Evolutionary conservation across 768 basidiomycete genomes (phyloP), one percentile per base, ranked within the genome.

Genomic region (Leucosporidium scottii): DNA sequence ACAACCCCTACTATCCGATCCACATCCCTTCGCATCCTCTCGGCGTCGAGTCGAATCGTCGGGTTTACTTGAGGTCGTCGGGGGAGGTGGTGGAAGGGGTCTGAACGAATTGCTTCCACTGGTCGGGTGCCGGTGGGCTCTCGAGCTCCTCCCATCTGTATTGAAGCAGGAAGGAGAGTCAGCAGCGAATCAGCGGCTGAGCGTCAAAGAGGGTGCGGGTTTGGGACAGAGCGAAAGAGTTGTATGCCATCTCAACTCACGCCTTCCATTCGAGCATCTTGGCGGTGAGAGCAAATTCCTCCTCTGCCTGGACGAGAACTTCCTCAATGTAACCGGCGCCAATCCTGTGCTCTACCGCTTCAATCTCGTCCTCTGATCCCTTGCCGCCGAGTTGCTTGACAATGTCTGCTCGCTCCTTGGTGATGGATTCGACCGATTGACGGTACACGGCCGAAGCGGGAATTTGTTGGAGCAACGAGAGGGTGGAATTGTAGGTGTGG

Each of bases 211-310:
- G n/a, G n/a, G n/a, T 34, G 34, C 34, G 34, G 34, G 34, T 34
- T 34, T 34, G 34, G n/a, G n/a, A n/a, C n/a, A n/a, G n/a, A n/a
- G n/a, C n/a, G n/a, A n/a, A n/a, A n/a, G n/a, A n/a, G n/a, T n/a
- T n/a, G n/a, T n/a, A n/a, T n/a, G n/a, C n/a, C n/a, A n/a, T n/a
- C 65, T 2, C 4, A 64, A 87, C 92, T 78, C 78, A 97, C 93
- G 89, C 85, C 81, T 93, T 94, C 92, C 91, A 98, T 76, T 93
- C 88, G n/a, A 87, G 76, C 87, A 87, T 77, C 88, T 89, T 89
- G 39, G 81, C 81, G 7, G 83, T 89, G 49, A 97, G 81, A 64
- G 80, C 81, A 64, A 91, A 81, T 79, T 98, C 93, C 75, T 89
- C 88, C 73, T 85, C 80, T 17, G 93, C 93, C 78, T 90, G 85